These are phyloP conservation scores for Mortierella antarctica DNA, from an alignment of 192 early-diverging fungal genomes.

Conservation along the genomic window DNA sequence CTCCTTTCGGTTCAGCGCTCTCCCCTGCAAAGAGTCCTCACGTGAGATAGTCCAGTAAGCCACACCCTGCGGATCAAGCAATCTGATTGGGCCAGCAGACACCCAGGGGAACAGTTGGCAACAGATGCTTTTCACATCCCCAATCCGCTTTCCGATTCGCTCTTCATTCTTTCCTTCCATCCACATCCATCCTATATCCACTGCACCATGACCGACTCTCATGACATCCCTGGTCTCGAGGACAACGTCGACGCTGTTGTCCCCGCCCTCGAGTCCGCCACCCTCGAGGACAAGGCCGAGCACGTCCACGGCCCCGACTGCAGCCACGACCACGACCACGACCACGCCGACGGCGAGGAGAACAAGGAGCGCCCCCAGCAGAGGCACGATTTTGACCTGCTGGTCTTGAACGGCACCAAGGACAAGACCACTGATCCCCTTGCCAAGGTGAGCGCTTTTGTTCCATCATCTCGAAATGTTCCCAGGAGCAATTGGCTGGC, in stretches of 20 bases:
- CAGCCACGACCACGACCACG: constrained; percentile 41
- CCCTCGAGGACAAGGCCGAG: constrained; percentile 31
- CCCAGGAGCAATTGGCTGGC: not conserved
- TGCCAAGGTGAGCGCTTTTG: constrained; percentile 41
- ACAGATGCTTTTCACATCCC: too few species aligned
- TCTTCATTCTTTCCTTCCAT: constrained; percentile 3
- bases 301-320: constrained; percentile 52
- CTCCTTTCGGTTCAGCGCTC: too few species aligned
- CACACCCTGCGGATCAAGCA: not conserved
- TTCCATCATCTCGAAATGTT: not conserved
- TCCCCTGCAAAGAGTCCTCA: too few species aligned
- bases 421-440: constrained; percentile 61
- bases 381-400: constrained; percentile 59
- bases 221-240: constrained; percentile 9
- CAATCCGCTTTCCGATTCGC: not conserved
- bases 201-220: constrained; percentile 41
- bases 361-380: constrained; percentile 18
- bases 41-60: too few species aligned
- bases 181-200: not conserved
- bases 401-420: constrained; percentile 56
- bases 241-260: constrained; percentile 19
- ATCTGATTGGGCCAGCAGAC: too few species aligned
- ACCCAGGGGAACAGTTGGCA: not conserved
- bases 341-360: constrained; percentile 19
- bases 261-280: constrained; percentile 21